Conservation (phyloP, 2,329 filamentous ascomycete species). For the Coniella vitis region DNA sequence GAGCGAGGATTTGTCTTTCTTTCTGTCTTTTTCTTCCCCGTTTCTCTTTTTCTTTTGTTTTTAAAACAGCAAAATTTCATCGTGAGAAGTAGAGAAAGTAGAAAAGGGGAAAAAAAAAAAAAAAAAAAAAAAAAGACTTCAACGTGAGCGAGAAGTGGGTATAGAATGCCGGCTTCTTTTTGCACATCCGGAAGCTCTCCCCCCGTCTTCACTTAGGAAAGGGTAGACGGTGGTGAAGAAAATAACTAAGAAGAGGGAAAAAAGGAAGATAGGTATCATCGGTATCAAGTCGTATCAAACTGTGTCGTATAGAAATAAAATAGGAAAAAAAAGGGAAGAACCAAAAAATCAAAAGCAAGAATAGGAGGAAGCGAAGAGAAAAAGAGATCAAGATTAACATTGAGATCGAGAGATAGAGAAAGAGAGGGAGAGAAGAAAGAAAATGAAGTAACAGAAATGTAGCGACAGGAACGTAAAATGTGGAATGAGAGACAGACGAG, state of each 20-base stretch:
- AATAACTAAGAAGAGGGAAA: not conserved
- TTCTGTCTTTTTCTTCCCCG: not conserved
- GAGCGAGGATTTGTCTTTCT: constrained; percentile 5
- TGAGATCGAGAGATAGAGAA: no score
- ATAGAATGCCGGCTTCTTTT: no score
- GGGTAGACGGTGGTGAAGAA: no score
- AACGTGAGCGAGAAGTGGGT: no score
- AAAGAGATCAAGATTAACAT: not conserved
- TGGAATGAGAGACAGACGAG: constrained; percentile 6
- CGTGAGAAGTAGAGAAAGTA: not conserved
- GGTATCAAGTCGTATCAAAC: constrained; percentile 14
- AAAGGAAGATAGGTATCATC: constrained; percentile 16
- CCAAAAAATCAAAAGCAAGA: not conserved
- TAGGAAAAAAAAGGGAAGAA: not conserved
- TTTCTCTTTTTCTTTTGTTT: no score
- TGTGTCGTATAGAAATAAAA: constrained; percentile 10
- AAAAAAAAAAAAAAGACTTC: no score
- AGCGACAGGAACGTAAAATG: constrained; percentile 1
- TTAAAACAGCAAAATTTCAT: no score
- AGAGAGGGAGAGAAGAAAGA: not conserved
- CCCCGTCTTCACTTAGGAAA: no score
- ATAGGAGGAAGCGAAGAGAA: constrained; percentile 5
- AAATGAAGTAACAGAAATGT: constrained; percentile 9
- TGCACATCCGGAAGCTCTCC: no score
- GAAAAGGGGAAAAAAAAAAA: not conserved